A percentile compares a stretch with the other conserved stretches of the same genome.
Evolutionary conservation across 345 rosid species (phyloP).

Genomic region (Rhodamnia rubescens): DNA sequence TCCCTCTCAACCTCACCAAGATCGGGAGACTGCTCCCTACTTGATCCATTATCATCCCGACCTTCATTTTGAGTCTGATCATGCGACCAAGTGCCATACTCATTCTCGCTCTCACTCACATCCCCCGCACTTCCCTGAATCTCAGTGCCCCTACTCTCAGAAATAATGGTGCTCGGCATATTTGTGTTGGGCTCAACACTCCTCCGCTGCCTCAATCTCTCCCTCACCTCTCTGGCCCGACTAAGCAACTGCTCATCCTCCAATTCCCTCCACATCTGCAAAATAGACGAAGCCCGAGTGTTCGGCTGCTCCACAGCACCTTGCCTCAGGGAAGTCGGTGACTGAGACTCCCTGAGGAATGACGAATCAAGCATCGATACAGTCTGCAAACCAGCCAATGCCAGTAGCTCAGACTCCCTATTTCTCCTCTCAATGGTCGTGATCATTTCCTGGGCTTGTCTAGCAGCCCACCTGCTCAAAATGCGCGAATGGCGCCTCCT

Average conservation of each 20-base stretch:
- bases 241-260: constrained; percentile 91
- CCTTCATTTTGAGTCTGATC: constrained; percentile 43
- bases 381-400: constrained; percentile 87
- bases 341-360: constrained; percentile 82
- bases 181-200: constrained; percentile 43
- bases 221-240: constrained; percentile 79
- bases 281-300: constrained; percentile 76
- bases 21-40: constrained; percentile 94
- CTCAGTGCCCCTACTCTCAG: constrained; percentile 57
- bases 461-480: constrained; percentile 87
- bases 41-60: constrained; percentile 49
- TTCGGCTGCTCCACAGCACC: constrained; percentile 72
- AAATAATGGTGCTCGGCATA: constrained; percentile 28
- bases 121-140: constrained; percentile 62
- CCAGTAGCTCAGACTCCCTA: constrained; percentile 94
- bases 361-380: constrained; percentile 97
- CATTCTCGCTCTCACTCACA: constrained; percentile 79
- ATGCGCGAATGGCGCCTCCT: constrained; percentile 80
- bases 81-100: constrained; percentile 68
- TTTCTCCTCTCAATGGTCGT: constrained; percentile 94
- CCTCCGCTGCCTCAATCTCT: constrained; percentile 66
- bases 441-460: constrained; percentile 98
- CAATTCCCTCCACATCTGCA: constrained; percentile 99
- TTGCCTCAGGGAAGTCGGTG: constrained; percentile 63
- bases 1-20: constrained; percentile 92